These are phyloP conservation scores for Pyrenochaeta sp. DNA, from an alignment of 2,329 filamentous ascomycete genomes.

Conservation along the genomic window DNA sequence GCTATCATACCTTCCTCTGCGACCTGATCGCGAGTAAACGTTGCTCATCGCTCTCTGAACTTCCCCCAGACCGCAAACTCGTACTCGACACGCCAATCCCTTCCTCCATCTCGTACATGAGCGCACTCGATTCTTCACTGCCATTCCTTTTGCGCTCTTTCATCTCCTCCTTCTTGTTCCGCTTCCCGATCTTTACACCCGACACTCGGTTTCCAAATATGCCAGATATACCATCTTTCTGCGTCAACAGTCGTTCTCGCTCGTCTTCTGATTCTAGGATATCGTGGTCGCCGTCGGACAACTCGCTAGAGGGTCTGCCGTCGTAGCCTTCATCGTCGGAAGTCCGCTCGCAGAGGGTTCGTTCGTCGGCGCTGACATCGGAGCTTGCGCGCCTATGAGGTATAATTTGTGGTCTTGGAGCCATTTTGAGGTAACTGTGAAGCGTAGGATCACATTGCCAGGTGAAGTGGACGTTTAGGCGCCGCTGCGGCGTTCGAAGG, in stretches of 20 bases:
- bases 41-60: constrained; percentile 58
- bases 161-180: constrained; percentile 32
- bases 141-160: constrained; percentile 52
- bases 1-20: constrained; percentile 40
- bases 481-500: constrained; percentile 7
- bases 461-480: constrained; percentile 9
- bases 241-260: constrained; percentile 52
- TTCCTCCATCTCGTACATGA: constrained; percentile 93
- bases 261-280: constrained; percentile 58
- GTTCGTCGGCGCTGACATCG: constrained; percentile 40
- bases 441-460: constrained; percentile 22
- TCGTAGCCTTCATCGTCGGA: constrained; percentile 44
- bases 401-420: constrained; percentile 25
- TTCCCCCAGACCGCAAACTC: constrained; percentile 45
- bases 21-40: constrained; percentile 62
- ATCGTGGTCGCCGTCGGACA: constrained; percentile 48
- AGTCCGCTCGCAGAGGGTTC: constrained; percentile 41
- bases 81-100: constrained; percentile 70
- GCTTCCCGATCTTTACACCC: constrained; percentile 41
- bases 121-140: constrained; percentile 73
- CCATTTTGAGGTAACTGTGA: constrained; percentile 28
- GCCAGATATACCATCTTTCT: constrained; percentile 31
- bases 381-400: constrained; percentile 21
- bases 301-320: constrained; percentile 46
- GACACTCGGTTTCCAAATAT: constrained; percentile 41